These are phyloP conservation scores for Dichotomopilus funicola DNA, from an alignment of 2,329 filamentous ascomycete species.

Conservation along the genomic window DNA sequence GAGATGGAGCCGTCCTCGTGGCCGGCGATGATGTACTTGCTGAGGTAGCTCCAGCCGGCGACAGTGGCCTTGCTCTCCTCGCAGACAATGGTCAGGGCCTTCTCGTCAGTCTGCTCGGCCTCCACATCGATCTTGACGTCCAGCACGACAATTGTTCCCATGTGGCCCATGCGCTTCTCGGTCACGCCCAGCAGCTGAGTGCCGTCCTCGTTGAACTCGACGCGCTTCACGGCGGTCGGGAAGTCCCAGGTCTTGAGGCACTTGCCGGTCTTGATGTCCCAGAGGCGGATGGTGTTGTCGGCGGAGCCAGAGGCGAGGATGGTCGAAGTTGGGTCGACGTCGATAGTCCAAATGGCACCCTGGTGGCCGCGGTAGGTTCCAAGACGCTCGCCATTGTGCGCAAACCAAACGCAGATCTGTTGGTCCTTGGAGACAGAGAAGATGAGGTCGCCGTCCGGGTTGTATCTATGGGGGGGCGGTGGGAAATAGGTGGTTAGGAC, in stretches of 20 bases:
- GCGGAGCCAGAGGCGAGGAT: constrained; percentile 92
- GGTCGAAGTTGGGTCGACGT: constrained; percentile 86
- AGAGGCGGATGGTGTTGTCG: constrained; percentile 96
- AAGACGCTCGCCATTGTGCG: constrained; percentile 94
- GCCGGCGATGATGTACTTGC: constrained; percentile 93
- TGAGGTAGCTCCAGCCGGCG: constrained; percentile 90
- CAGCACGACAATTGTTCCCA: constrained; percentile 88
- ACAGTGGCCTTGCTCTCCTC: constrained; percentile 96
- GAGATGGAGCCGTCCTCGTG: constrained; percentile 95
- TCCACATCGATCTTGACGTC: constrained; percentile 80
- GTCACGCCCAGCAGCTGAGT: constrained; percentile 86
- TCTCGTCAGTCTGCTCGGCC: constrained; percentile 79
- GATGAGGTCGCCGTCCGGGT: constrained; percentile 90
- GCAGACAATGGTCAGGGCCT: constrained; percentile 79
- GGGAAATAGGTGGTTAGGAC: too few relatives aligned
- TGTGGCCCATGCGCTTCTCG: constrained; percentile 95
- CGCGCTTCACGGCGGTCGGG: constrained; percentile 91
- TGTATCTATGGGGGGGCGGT: constrained; percentile 53
- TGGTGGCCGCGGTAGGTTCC: constrained; percentile 96
- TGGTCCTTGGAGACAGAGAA: constrained; percentile 97
- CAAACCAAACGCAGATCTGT: constrained; percentile 93
- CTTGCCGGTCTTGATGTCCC: constrained; percentile 90
- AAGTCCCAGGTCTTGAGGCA: constrained; percentile 98
- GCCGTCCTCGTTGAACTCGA: constrained; percentile 95
- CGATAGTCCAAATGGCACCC: constrained; percentile 97